Evolutionary conservation across 1,284 basidiomycete species (phyloP).

Genomic region (Trametes polyzona): DNA sequence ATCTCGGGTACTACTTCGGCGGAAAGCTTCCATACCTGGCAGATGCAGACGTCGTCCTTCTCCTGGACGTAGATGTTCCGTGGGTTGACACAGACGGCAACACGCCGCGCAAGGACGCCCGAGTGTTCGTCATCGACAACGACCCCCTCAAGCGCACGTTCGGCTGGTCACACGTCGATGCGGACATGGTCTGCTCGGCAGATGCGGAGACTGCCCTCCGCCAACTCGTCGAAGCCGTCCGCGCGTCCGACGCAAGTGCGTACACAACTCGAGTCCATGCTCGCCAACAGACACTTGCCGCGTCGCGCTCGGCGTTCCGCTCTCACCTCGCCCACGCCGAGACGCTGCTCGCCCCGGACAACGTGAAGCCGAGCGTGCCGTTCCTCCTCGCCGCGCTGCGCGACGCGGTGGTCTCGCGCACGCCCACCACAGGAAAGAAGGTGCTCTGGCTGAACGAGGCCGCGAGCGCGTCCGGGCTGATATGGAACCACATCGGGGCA

Average conservation of each 20-base stretch:
- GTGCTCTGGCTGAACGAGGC: constrained; percentile 63
- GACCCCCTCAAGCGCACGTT: constrained; percentile 62
- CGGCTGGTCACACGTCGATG: constrained; percentile 59
- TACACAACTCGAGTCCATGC: constrained; percentile 17
- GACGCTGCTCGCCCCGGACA: constrained; percentile 22
- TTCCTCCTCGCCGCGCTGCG: constrained; percentile 24
- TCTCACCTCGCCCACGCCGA: constrained; percentile 33
- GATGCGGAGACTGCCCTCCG: constrained; percentile 56
- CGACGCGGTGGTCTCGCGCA: constrained; percentile 24
- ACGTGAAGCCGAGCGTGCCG: constrained; percentile 37
- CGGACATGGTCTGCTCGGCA: constrained; percentile 59
- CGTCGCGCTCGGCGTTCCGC: constrained; percentile 31
- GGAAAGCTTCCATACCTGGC: constrained; percentile 50
- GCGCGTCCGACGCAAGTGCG: not conserved
- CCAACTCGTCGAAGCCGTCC: constrained; percentile 45
- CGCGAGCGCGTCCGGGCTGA: constrained; percentile 55
- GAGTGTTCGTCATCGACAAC: constrained; percentile 63
- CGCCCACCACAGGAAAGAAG: constrained; percentile 41
- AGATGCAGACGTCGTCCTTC: constrained; percentile 62
- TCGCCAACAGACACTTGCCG: constrained; percentile 10
- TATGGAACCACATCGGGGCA: constrained; percentile 63
- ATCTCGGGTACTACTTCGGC: constrained; percentile 51
- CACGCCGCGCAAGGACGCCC: constrained; percentile 45
- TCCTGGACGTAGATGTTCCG: constrained; percentile 66
- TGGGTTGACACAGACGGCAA: constrained; percentile 59